Percentiles rank a stretch among this genome's conserved stretches.
Evolutionary conservation across 2,329 filamentous ascomycete species (phyloP).

Genomic region (Aspergillus terreus): DNA sequence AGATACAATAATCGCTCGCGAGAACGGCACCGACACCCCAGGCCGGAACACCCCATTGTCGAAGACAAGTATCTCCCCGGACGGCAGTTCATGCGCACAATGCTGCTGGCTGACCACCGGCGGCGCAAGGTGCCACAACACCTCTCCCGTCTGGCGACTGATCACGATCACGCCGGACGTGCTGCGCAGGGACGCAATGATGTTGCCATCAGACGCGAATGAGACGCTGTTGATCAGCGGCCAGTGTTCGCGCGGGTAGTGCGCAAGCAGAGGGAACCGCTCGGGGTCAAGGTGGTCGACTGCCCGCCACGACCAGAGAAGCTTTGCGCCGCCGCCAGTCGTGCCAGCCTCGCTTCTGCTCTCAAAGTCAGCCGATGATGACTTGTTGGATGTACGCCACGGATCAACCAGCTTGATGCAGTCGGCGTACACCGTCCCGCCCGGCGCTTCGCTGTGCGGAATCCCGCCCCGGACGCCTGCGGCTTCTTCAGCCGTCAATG

Average conservation of each 20-base stretch:
- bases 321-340: slow-evolving; percentile 22
- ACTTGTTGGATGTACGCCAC: slow-evolving; percentile 13
- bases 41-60: slow-evolving; percentile 46
- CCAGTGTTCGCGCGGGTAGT: slow-evolving; percentile 36
- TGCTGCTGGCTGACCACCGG: slow-evolving; percentile 44
- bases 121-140: slow-evolving; percentile 42
- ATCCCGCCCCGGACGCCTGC: slow-evolving; percentile 40
- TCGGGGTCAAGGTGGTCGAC: slow-evolving; percentile 39
- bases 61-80: slow-evolving; percentile 45
- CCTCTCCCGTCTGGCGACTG: slow-evolving; percentile 35
- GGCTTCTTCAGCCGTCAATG: slow-evolving; percentile 34
- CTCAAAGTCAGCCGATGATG: slow-evolving; percentile 20
- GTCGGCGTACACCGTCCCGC: slow-evolving; percentile 32
- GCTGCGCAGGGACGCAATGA: slow-evolving; percentile 43
- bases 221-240: slow-evolving; percentile 45
- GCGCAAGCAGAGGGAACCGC: slow-evolving; percentile 38
- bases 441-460: slow-evolving; percentile 31
- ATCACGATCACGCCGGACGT: slow-evolving; percentile 45
- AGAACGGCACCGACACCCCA: slow-evolving; percentile 40
- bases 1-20: slow-evolving; percentile 41
- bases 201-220: slow-evolving; percentile 36
- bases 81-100: slow-evolving; percentile 40
- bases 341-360: slow-evolving; percentile 3
- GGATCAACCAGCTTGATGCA: slow-evolving; percentile 43
- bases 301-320: slow-evolving; percentile 44